Base-by-base conservation (phyloP, 2,329 filamentous ascomycete species). In the Ustilaginoidea virens region DNA sequence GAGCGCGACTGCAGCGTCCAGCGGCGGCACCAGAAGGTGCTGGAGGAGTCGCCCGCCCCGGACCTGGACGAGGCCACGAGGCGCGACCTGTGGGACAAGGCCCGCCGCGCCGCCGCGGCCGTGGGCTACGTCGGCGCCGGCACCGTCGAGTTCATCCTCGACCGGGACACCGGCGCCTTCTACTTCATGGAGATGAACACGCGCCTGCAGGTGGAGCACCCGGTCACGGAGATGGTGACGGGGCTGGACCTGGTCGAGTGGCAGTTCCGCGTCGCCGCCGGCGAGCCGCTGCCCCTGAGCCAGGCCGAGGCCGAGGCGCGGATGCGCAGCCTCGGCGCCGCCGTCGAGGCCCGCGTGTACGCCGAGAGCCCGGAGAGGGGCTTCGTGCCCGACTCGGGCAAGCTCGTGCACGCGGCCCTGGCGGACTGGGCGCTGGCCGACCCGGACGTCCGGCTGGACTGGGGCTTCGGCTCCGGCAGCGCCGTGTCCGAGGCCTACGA, bases 301-400 rank as follows among this genome's bases (percentile, higher is more conserved):
- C 69, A 73, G 39, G 56, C 56, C 17, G 57, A 70, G 43, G 79
- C 96, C 24, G 81, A 87, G 26, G 71, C 53, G 23, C 66, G 73
- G 38, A 96, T 98, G 49, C 63, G 63, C 19, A 63, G 67, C 39
- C 66, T 74, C 25, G 90, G 90, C 2, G 81, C 86, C 44, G 90
- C 86, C 8, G 92, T 98, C 36, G 90, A 98, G 60, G 87, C 87
- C 11, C 70, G 90, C 33, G 93, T 98, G 41, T 98, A 98, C 50
- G 90, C 90, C 7, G 90, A 98, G 52, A 92, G 86, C 45, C 90
- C 90, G 1, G 79, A 81, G 41, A 80, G 69, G 51, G 85, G 85
- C 31, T 98, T 98, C 55, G 76, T 94, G 38, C 90, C 90, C 0
- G 87, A 94, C 49, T 94, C 90, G 0, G 90, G 90, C 21, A 79